These are phyloP conservation scores for Termitomyces titanicus DNA, from an alignment of 768 basidiomycete species.

Conservation along the genomic window DNA sequence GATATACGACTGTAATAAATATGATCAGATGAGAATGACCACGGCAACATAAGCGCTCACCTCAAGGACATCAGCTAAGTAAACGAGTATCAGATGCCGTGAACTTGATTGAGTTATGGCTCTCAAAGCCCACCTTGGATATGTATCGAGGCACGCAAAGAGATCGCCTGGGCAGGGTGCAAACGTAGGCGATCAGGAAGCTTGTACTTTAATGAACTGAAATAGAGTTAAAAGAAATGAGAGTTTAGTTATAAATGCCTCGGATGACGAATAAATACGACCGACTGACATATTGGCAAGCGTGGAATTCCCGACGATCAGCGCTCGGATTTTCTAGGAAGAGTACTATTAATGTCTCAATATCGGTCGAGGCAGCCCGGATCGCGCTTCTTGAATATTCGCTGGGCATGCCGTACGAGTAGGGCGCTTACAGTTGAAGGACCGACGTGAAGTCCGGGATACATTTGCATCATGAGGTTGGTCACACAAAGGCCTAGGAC, in stretches of 20 bases:
- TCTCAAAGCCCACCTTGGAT: slow-evolving; percentile 56
- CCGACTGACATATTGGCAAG: slow-evolving; percentile 62
- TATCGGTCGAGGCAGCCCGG: slow-evolving; percentile 1
- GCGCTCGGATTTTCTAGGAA: slow-evolving; percentile 69
- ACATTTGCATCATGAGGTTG: slow-evolving; percentile 54
- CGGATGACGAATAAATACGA: neutral
- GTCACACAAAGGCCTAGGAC: slow-evolving; percentile 71
- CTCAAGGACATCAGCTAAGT: slow-evolving; percentile 75
- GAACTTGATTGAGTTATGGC: neutral
- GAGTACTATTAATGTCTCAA: neutral
- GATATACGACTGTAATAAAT: slow-evolving; percentile 58
- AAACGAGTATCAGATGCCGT: slow-evolving; percentile 4
- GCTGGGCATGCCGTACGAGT: slow-evolving; percentile 8
- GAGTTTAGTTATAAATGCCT: neutral
- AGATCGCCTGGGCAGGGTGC: slow-evolving; percentile 71
- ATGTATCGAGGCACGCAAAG: slow-evolving; percentile 61
- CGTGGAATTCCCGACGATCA: slow-evolving; percentile 72
- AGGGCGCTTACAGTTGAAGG: slow-evolving; percentile 60
- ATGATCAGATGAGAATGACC: slow-evolving; percentile 5
- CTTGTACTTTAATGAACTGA: slow-evolving; percentile 60
- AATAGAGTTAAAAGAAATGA: neutral
- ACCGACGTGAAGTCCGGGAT: slow-evolving; percentile 70
- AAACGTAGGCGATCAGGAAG: slow-evolving; percentile 59
- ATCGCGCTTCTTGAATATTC: slow-evolving; percentile 6
- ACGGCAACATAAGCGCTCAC: slow-evolving; percentile 30